Base-by-base conservation (phyloP, 768 basidiomycete species). In the Mycena olivaceomarginata region DNA sequence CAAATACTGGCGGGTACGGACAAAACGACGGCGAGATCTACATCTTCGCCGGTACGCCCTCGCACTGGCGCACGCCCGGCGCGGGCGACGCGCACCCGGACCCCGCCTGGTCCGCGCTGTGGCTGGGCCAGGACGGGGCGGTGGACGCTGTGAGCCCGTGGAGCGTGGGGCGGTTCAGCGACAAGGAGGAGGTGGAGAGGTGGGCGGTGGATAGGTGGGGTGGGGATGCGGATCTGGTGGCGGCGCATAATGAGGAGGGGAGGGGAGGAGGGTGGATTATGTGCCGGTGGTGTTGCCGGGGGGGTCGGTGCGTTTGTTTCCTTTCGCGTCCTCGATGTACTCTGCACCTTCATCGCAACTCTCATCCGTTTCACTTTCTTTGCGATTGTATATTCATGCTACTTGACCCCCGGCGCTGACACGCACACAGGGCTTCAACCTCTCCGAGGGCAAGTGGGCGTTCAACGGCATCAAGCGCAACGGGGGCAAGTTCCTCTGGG, bases 251-350 rank as follows among this genome's bases (percentile, higher is more conserved):
- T 76, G 88, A 90, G 56, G 85, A 43, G 2, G 56, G 84, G 6
- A 69, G 70, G 53, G 81, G 71, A 88, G 88, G 80, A 93, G 90
- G 81, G 88, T 96, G 25, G 94, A 95, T 83, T 97, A 96, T 82
- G 90, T 96, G n/a, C 96, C 96, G 2, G 94, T 96, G 11, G 91
- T 96, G 6, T 89, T 94, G 72, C 96, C 96, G 57, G 96, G 96
- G 11, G 93, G 94, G 67, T 96, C 95, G 75, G 96, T 96, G 75
- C 80, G 95, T 90, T 9, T 8, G 66, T 51, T 51, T 51, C 48
- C 25, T 25, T 25, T 25, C 25, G 25, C 25, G 1, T 25, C 25
- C 25, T 25, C 25, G 25, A 25, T 25, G 25, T 25, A 25, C 25
- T 25, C 25, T 25, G 2, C 25, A 25, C 25, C 25, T 25, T 25